phyloP scores from a whole-genome alignment of 257 asterid species.

The Paraleonurus japonicus region DNA sequence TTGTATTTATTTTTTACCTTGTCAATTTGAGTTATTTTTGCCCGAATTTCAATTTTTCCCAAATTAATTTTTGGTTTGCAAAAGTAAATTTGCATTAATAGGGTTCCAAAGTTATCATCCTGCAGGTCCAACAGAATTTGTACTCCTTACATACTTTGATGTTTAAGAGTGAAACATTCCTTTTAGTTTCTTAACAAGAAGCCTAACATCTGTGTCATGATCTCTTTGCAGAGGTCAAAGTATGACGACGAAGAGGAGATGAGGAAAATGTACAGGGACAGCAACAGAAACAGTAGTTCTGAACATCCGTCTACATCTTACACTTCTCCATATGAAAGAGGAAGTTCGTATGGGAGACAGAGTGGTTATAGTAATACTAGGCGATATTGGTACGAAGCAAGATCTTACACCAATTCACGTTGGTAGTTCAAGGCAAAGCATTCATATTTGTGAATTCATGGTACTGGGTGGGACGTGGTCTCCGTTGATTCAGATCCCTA shows the following conservation, averaged over 20 bases:
- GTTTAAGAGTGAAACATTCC: too few species aligned
- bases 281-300: constrained; percentile 39
- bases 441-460: constrained; percentile 4
- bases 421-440: constrained; percentile 39
- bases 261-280: constrained; percentile 38
- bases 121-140: too few species aligned
- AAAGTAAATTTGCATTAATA: too few species aligned
- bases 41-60: too few species aligned
- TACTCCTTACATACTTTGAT: too few species aligned
- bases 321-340: constrained; percentile 52
- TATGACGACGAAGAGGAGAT: constrained; percentile 65
- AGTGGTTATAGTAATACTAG: constrained; percentile 41
- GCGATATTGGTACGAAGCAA: constrained; percentile 55
- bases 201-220: not conserved
- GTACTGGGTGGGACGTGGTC: not conserved
- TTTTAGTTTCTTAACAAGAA: not conserved
- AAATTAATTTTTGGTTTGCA: too few species aligned
- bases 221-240: constrained; percentile 56
- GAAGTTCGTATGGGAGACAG: constrained; percentile 43
- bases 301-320: constrained; percentile 55
- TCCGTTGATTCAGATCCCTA: not conserved
- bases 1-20: too few species aligned
- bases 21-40: too few species aligned
- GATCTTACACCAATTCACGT: constrained; percentile 33
- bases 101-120: too few species aligned